These are phyloP conservation scores for Blastocystis sp. DNA, from an alignment of 352 stramenopile genomes.

Conservation along the genomic window DNA sequence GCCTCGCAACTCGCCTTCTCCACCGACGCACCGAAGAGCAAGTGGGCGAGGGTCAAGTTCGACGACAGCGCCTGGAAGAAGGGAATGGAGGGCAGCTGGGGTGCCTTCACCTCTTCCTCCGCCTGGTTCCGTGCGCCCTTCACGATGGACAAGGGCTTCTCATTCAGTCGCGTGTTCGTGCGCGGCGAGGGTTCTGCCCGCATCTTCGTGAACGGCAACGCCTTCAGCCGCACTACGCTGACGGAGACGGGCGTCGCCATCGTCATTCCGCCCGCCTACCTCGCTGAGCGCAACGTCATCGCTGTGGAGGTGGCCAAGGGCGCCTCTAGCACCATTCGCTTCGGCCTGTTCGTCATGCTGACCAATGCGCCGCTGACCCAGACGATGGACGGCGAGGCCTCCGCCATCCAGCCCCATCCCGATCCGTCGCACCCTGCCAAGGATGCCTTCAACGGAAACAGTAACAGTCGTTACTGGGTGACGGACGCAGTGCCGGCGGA, in stretches of 20 bases:
- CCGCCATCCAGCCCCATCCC: neutral
- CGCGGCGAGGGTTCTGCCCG: neutral
- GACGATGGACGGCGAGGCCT: neutral
- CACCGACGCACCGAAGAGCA: neutral
- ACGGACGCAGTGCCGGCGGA: neutral
- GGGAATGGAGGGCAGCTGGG: neutral
- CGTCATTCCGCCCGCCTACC: neutral
- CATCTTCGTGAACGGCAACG: neutral
- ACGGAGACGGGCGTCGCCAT: neutral
- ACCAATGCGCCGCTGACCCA: neutral
- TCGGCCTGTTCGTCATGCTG: neutral
- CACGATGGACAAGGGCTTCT: neutral
- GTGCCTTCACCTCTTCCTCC: neutral
- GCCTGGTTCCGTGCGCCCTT: neutral
- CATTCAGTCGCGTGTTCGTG: neutral
- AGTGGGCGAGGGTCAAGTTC: neutral
- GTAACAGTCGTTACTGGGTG: neutral
- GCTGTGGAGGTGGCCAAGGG: neutral
- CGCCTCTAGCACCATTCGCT: neutral
- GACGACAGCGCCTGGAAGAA: neutral
- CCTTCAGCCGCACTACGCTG: neutral
- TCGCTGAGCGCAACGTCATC: neutral
- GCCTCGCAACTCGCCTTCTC: neutral
- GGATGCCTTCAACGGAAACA: neutral
- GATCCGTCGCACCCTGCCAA: neutral